Conservation (phyloP, 78 protist species). For the Dictyostelium firmibasis region DNA sequence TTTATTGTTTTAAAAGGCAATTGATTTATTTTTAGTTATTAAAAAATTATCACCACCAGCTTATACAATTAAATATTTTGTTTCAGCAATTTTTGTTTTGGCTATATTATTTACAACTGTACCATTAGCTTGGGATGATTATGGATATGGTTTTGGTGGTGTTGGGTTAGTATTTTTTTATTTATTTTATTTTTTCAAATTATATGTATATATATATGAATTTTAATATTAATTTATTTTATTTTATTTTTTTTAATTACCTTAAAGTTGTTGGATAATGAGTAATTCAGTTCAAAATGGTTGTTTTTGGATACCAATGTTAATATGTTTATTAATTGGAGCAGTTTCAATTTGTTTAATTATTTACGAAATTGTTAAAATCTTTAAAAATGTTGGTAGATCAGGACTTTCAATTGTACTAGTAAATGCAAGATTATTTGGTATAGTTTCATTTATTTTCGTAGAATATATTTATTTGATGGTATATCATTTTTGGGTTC, state of each 20-base stretch:
- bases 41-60: neutral
- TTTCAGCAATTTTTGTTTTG: neutral
- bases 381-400: neutral
- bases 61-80: neutral
- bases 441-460: constrained; percentile 16
- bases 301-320: constrained; percentile 42
- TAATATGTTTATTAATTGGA: constrained; percentile 15
- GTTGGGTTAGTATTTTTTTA: constrained; percentile 26
- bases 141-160: constrained; percentile 68
- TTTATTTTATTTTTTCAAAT: neutral
- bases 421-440: constrained; percentile 33
- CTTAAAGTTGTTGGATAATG: neutral
- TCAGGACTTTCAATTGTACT: neutral
- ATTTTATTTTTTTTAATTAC: neutral
- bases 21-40: constrained; percentile 58
- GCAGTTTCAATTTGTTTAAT: constrained; percentile 28
- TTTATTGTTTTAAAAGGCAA: neutral
- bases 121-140: constrained; percentile 33
- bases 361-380: constrained; percentile 24
- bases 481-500: constrained; percentile 43
- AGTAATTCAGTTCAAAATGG: constrained; percentile 7
- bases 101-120: constrained; percentile 12
- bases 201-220: too few relatives aligned
- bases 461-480: constrained; percentile 19
- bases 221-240: neutral